Percentiles rank a stretch among this genome's conserved stretches.
phyloP scores from a whole-genome alignment of 495 filamentous ascomycete species.

The Aspergillus ostianus region DNA sequence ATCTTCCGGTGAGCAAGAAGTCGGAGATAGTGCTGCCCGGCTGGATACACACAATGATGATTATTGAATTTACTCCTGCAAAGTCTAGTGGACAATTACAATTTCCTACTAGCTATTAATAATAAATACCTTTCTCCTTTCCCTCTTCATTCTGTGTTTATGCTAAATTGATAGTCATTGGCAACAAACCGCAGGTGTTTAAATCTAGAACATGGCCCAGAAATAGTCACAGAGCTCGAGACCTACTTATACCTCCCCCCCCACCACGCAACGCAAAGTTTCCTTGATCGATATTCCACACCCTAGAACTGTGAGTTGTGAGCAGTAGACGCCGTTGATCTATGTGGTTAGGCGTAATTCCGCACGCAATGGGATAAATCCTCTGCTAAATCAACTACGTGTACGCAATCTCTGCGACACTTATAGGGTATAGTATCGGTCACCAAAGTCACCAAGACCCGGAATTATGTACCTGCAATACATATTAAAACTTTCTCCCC shows the following conservation, averaged over 20 bases:
- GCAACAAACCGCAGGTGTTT: not conserved
- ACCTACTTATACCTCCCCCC: too few relatives aligned
- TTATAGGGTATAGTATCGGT: conserved; percentile 91
- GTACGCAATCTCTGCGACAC: not conserved
- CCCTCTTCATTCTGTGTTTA: not conserved
- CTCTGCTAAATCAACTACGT: not conserved
- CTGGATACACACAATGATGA: conserved; percentile 28
- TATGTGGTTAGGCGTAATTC: not conserved
- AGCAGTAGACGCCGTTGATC: not conserved
- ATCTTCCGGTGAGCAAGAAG: conserved; percentile 21
- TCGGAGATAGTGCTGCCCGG: conserved; percentile 14
- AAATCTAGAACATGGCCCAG: not conserved
- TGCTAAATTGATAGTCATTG: not conserved
- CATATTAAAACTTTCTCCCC: conserved; percentile 1
- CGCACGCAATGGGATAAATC: not conserved
- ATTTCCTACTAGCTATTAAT: not conserved
- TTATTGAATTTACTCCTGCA: conserved; percentile 26
- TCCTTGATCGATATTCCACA: too few relatives aligned
- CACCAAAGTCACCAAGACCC: conserved; percentile 94
- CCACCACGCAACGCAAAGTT: too few relatives aligned
- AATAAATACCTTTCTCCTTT: not conserved
- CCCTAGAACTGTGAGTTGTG: not conserved
- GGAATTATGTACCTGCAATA: conserved; percentile 84
- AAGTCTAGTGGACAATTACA: not conserved
- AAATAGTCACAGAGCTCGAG: not conserved